A percentile compares a stretch with the other conserved stretches of the same genome.
Evolutionary conservation across 768 basidiomycete species (phyloP).

Genomic region (Mycena chlorophos): DNA sequence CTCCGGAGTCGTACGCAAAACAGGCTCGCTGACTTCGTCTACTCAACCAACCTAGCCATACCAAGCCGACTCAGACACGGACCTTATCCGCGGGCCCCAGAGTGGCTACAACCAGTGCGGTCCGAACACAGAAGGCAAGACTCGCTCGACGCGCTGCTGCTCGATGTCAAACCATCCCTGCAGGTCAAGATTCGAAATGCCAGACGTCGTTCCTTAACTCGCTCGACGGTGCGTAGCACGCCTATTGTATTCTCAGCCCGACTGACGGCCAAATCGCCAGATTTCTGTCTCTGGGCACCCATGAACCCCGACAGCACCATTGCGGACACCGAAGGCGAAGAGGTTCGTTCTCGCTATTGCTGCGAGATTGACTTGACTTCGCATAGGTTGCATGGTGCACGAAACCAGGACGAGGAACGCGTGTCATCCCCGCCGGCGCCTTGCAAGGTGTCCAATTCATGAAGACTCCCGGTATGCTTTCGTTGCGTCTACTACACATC

Average conservation of each 20-base stretch:
- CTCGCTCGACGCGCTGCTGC: not conserved
- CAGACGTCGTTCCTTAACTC: conserved; percentile 54
- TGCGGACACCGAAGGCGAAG: conserved; percentile 65
- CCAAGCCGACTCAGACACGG: conserved; percentile 43
- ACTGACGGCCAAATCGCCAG: conserved; percentile 40
- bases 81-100: conserved; percentile 52
- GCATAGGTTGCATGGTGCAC: conserved; percentile 84
- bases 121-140: conserved; percentile 51
- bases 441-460: conserved; percentile 66
- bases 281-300: conserved; percentile 72
- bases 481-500: not conserved
- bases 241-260: not conserved
- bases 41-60: conserved; percentile 40
- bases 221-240: conserved; percentile 42
- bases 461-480: conserved; percentile 35
- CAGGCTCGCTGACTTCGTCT: not conserved
- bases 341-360: no score
- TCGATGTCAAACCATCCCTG: not conserved
- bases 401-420: conserved; percentile 68
- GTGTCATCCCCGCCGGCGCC: conserved; percentile 68
- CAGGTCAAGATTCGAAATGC: conserved; percentile 46
- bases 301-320: conserved; percentile 52
- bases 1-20: conserved; percentile 38
- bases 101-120: conserved; percentile 63
- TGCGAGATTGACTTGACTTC: no score